Percentiles rank a stretch among this genome's conserved stretches.
These are phyloP conservation scores for Pichia paraexigua DNA, from an alignment of 805 yeast genomes.

Conservation along the genomic window DNA sequence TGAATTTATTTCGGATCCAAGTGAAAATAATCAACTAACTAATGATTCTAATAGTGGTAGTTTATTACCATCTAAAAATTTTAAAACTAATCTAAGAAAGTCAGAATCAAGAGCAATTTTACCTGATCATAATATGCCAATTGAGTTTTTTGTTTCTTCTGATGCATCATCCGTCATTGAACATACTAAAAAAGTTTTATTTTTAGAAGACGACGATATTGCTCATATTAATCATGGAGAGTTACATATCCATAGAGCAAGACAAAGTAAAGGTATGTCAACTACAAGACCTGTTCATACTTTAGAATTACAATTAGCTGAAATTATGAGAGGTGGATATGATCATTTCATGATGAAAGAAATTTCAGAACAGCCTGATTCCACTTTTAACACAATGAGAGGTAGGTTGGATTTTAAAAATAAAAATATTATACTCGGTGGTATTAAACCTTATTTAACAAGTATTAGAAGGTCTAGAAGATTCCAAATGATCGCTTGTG, in stretches of 20 bases:
- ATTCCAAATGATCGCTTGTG: conserved; percentile 97
- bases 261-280: conserved; percentile 80
- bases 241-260: conserved; percentile 94
- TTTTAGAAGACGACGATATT: conserved; percentile 95
- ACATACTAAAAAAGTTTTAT: conserved; percentile 94
- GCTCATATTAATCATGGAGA: conserved; percentile 98
- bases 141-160: conserved; percentile 91
- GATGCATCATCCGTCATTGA: conserved; percentile 96
- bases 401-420: conserved; percentile 94
- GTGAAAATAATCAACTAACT: neutral
- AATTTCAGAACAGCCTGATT: conserved; percentile 97
- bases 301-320: conserved; percentile 91
- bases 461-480: conserved; percentile 92
- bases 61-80: conserved; percentile 9
- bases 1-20: conserved; percentile 71
- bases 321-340: conserved; percentile 96
- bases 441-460: conserved; percentile 74
- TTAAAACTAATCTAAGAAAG: conserved; percentile 22
- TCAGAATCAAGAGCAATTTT: conserved; percentile 87
- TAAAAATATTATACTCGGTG: conserved; percentile 75
- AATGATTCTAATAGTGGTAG: conserved; percentile 25
- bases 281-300: conserved; percentile 95
- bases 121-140: conserved; percentile 84
- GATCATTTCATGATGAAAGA: conserved; percentile 98
- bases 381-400: conserved; percentile 97